Base-by-base conservation (phyloP, 202 grass and related monocot genomes). In the Carex arenaria region DNA sequence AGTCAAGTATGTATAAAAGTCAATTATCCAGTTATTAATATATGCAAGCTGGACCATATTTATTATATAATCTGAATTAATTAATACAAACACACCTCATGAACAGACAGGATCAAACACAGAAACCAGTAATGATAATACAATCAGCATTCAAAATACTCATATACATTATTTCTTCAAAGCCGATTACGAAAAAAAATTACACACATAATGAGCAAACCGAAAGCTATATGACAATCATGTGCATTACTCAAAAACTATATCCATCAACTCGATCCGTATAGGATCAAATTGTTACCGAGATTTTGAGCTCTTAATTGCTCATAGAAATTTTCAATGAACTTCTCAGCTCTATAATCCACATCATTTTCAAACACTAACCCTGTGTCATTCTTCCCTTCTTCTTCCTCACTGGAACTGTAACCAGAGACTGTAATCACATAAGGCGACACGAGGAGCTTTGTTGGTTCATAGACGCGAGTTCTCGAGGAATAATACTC, bases 321-420 rank as follows among this genome's bases (percentile, higher is more conserved):
- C 89, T 93, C 83, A 71, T 96, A 96, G 83, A 96, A 96, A 88
- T 71, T 96, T 72, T 80, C 89, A 69, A 96, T 96, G 87, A 97
- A 97, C 78, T 97, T 88, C 87, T 97, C 93, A 19, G 93, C 93
- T 87, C 86, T 97, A 85, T 88, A 86, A 87, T 96, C 89, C 43
- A 96, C 93, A 82, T 95, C 93, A 59, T 71, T 32, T 68, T 85
- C 90, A 18, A 70, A 73, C 63, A 56, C 64, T 38, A 82, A 75
- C 62, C 5, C 76, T 72, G 36, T 85, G 5, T 1, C 66, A 9
- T 83, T 69, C 17, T 76, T 87, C 3, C 20, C 79, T 42, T 71
- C 64, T 23, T 61, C 67, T 0, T 82, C 59, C 4, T 79, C 81
- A 31, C 79, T 63, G 0, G 54, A 82, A 3, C 67, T 30, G 7